Base-by-base conservation (phyloP, 306 rosid genomes). In the Dryas drummondii region DNA sequence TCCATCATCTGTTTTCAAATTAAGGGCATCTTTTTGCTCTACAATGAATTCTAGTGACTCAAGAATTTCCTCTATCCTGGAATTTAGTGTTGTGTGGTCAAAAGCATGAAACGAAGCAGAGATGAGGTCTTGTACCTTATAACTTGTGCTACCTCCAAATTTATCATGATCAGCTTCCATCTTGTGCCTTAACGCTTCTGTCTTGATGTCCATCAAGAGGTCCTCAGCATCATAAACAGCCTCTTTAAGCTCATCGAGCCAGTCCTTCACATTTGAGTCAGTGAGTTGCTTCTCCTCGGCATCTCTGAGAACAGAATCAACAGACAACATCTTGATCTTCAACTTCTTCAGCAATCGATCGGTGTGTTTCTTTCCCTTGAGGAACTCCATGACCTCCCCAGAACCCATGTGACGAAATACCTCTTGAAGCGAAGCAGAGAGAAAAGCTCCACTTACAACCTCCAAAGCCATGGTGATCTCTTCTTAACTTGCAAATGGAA, bases 251-350 rank as follows among this genome's bases (percentile, higher is more conserved):
- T 41, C 27, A n/a, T n/a, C 62, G 16, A 81, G 74, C 84, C 73
- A 79, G 0, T 41, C 16, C 71, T 59, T 79, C 4, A 85, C 80
- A 13, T 26, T 48, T 0, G 69, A 27, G 56, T 6, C 68, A 15
- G 15, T 17, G 16, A 76, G 70, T 22, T 82, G 86, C 48, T 17
- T 85, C 66, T 67, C 77, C 64, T 82, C 84, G 37, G 86, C 82
- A 54, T 85, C 88, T 5, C 73, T 73, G 15, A 85, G 64, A 17
- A 79, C 55, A 26, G 16, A 16, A 13, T 68, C 27, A 27, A 83
- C 51, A 7, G 81, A 82, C 8, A 19, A 17, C 16, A 77, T 54
- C 3, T 68, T 53, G n/a, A 56, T 50, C 4, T 67, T 51, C 27
- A 86, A 70, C 5, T 66, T 78, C 0, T 53, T 4, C 19, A 82